Conservation (phyloP, 2,329 filamentous ascomycete genomes). For the Ceratocystis alfenasii region DNA sequence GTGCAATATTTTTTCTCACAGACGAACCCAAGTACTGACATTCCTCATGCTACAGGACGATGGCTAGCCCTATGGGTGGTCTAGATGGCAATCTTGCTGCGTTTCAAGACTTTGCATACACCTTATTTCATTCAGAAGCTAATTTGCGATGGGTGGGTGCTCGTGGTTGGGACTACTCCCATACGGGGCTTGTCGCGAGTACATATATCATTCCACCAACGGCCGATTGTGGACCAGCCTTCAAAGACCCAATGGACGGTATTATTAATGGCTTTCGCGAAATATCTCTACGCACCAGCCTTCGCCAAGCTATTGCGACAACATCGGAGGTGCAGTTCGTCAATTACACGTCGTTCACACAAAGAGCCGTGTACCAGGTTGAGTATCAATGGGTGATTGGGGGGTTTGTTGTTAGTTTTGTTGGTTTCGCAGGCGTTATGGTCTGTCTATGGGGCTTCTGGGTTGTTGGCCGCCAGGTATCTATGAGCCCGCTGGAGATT, state of each 20-base stretch:
- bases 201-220: conserved; percentile 20
- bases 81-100: conserved; percentile 21
- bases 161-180: conserved; percentile 21
- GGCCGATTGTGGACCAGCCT: conserved; percentile 15
- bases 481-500: conserved; percentile 21
- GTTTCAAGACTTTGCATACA: conserved; percentile 19
- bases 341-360: conserved; percentile 20
- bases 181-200: conserved; percentile 16
- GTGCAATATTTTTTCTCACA: not conserved
- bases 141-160: conserved; percentile 17
- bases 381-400: conserved; percentile 22
- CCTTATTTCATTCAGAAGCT: conserved; percentile 15
- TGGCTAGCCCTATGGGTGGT: conserved; percentile 11
- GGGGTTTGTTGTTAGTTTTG: conserved; percentile 17
- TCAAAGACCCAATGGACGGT: conserved; percentile 20
- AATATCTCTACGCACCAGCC: conserved; percentile 15
- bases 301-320: conserved; percentile 16
- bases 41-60: not conserved
- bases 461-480: conserved; percentile 18
- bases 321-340: conserved; percentile 15
- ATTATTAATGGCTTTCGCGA: conserved; percentile 20
- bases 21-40: not conserved
- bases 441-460: conserved; percentile 22
- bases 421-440: conserved; percentile 7
- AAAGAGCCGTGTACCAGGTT: conserved; percentile 18